Base-by-base conservation (phyloP, 495 filamentous ascomycete species). In the Penicillium lagena region DNA sequence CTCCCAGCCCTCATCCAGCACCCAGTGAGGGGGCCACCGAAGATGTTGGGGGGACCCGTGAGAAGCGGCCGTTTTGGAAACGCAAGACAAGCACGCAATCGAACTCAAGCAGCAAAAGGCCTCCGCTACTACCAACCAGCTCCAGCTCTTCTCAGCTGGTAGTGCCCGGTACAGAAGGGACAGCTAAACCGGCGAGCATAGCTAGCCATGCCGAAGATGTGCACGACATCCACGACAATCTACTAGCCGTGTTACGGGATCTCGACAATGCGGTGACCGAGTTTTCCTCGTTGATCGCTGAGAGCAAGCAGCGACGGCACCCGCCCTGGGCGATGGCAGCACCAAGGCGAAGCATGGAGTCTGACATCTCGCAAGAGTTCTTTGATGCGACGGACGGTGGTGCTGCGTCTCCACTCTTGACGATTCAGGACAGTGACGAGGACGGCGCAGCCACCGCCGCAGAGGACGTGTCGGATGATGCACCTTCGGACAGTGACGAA, bases 321-420 rank as follows among this genome's bases (percentile, higher is more conserved):
- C 79, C 82, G 6, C 64, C 66, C 0, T 58, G 63, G 28, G 64
- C 73, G 7, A 62, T 79, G 5, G 44, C 73, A 3, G 65, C 67
- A 9, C 78, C 87, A 9, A 81, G 93, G 45, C 70, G 70, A 43
- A 95, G 89, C 62, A 77, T 90, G 32, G 93, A 96, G 52, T 90
- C 88, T 8, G 77, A 83, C 39, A 78, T 84, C 7, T 78, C 81
- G 1, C 86, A 93, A 29, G 94, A 98, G 56, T 98, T 95, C 65
- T 98, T 95, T 50, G 93, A 98, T 58, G 93, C 93, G 1, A 79
- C 82, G 41, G 87, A 83, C 36, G 87, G 82, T 7, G 82, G 58
- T 29, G 73, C 75, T 22, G 63, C 66, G n/a, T 81, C 85, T 35
- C 82, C 83, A 44, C 71, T 96, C 2, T 70, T 95, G 52, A 81